These are phyloP conservation scores for Coemansia sp. DNA, from an alignment of 371 early-diverging fungal species.

Conservation along the genomic window DNA sequence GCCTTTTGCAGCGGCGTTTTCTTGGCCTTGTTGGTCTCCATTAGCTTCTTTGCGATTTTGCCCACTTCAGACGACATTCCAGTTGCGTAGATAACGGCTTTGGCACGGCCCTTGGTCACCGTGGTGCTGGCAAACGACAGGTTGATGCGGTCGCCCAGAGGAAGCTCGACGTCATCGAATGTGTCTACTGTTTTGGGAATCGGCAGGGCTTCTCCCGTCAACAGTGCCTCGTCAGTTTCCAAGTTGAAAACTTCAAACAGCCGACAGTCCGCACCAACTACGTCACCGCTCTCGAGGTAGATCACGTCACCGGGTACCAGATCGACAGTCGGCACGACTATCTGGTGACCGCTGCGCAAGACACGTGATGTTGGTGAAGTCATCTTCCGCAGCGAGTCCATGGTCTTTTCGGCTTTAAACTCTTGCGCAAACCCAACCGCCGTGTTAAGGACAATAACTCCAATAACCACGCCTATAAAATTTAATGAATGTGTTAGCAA, in stretches of 20 bases:
- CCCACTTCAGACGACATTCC: constrained; percentile 93
- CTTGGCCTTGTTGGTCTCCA: constrained; percentile 61
- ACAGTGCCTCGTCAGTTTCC: constrained; percentile 79
- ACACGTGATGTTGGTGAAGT: constrained; percentile 76
- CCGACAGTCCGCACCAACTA: constrained; percentile 83
- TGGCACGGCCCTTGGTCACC: constrained; percentile 65
- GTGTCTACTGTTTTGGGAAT: constrained; percentile 59
- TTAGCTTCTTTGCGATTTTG: constrained; percentile 81
- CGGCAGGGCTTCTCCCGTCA: constrained; percentile 84
- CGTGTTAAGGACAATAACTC: constrained; percentile 75
- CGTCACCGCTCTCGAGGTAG: constrained; percentile 81
- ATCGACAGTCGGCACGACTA: constrained; percentile 63
- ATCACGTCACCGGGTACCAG: constrained; percentile 88
- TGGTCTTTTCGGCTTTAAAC: constrained; percentile 82
- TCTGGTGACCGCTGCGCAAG: constrained; percentile 72
- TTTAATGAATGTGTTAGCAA: too few relatives aligned
- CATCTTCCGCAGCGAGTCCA: constrained; percentile 80
- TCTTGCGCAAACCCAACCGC: constrained; percentile 86
- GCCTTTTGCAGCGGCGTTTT: constrained; percentile 78
- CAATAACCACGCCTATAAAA: constrained; percentile 60
- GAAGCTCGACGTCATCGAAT: constrained; percentile 54
- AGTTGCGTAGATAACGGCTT: constrained; percentile 70
- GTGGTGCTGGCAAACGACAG: constrained; percentile 61
- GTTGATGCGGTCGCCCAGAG: constrained; percentile 61
- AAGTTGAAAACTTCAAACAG: constrained; percentile 78